Conservation (phyloP, 1,284 basidiomycete species). For the Mycosarcoma mackinlayi region DNA sequence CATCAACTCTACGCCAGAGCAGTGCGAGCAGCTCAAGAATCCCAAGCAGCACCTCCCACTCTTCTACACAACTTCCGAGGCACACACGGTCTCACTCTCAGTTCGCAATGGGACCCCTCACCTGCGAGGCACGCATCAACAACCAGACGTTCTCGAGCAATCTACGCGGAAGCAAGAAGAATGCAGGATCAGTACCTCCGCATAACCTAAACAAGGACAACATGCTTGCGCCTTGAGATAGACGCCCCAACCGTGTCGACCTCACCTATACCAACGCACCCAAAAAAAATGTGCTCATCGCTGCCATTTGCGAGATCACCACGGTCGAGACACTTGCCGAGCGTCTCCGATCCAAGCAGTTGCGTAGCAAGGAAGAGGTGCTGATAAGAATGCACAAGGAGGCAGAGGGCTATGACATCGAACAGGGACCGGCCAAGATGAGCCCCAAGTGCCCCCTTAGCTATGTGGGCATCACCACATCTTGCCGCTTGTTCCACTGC, state of each 20-base stretch:
- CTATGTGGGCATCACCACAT: conserved; percentile 84
- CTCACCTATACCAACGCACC: conserved; percentile 58
- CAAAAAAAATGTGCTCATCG: conserved; percentile 46
- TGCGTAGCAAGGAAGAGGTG: conserved; percentile 56
- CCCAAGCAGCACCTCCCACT: conserved; percentile 47
- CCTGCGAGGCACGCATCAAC: conserved; percentile 62
- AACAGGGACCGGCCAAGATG: conserved; percentile 59
- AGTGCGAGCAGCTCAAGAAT: conserved; percentile 37
- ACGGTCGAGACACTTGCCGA: conserved; percentile 50
- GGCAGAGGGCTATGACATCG: conserved; percentile 64
- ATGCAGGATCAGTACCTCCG: conserved; percentile 57
- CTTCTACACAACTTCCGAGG: conserved; percentile 57
- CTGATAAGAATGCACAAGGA: conserved; percentile 51
- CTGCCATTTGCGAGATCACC: conserved; percentile 55
- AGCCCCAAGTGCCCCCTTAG: conserved; percentile 74
- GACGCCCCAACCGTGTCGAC: conserved; percentile 56
- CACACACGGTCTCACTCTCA: conserved; percentile 49
- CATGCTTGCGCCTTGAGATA: conserved; percentile 14
- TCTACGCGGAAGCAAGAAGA: conserved; percentile 63
- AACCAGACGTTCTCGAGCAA: conserved; percentile 42
- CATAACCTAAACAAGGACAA: conserved; percentile 64
- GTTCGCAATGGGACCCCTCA: conserved; percentile 36
- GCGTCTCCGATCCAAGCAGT: conserved; percentile 46
- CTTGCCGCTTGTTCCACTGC: conserved; percentile 85
- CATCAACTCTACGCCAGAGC: conserved; percentile 42